Evolutionary conservation across 2,329 filamentous ascomycete genomes (phyloP), one percentile per base, ranked within the genome.

Genomic region (Aphanocladium album): DNA sequence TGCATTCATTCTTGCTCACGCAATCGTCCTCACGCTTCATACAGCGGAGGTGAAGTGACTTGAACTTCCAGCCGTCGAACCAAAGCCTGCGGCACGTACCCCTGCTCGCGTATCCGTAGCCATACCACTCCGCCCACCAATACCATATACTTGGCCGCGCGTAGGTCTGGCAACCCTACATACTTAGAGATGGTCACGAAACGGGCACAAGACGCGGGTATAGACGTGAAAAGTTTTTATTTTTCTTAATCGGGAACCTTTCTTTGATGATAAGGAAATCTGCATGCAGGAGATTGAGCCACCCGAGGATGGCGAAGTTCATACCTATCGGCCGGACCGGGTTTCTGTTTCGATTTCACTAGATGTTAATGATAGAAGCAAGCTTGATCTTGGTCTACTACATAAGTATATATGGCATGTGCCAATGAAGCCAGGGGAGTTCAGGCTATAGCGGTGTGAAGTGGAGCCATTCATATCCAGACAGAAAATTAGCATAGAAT

Each of bases 341-440:
- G 51, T 54, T 54, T 54, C 17, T 54, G 19, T 54, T 54, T 14
- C 3, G 35, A 30, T 4, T 5, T 19, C 14, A 54, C 21, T 27
- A 11, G 21, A 43, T 43, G 19, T 54, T 41, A 3, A 54, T 23
- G 37, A 55, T 17, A 55, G 52, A 46, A 33, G 16, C 6, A 33
- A 21, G 39, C 35, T 55, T 46, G 39, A 55, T 46, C 52, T 55
- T 33, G 14, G 39, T 45, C 39, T 45, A 23, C 23, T 55, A 17
- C 52, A 55, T 25, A 55, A 55, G 52, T 46, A 45, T 55, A 55
- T 55, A 55, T 55, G 52, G 52, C 52, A 55, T 33, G 9, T 45
- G 8, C 52, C 52, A 30, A 45, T 55, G 52, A 19, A 43, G 52
- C 52, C 52, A 11, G 52, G 52, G 14, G 52, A 55, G 46, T 25